phyloP scores from a whole-genome alignment of 345 rosid species.

The Hypericum perforatum region DNA sequence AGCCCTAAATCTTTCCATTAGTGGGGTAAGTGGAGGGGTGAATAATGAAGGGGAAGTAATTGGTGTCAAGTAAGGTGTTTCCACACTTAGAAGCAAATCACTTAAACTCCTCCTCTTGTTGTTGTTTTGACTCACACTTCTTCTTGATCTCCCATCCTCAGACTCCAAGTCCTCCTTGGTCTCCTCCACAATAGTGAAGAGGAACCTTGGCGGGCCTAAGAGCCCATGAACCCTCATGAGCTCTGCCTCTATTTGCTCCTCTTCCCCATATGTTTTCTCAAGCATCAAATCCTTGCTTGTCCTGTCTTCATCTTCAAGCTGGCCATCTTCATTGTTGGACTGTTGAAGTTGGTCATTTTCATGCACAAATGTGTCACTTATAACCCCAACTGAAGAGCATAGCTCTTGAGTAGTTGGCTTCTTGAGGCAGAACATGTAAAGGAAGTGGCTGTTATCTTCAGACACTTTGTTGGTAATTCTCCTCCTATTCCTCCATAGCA shows the following conservation, averaged over 20 bases:
- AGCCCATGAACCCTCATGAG: constrained; percentile 39
- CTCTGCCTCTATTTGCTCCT: constrained; percentile 42
- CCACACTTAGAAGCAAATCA: constrained; percentile 57
- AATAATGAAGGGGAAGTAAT: constrained; percentile 78
- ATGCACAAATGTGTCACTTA: constrained; percentile 19
- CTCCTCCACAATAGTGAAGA: constrained; percentile 84
- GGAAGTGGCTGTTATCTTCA: constrained; percentile 48
- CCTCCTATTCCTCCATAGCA: constrained; percentile 87
- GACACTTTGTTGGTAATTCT: constrained; percentile 33
- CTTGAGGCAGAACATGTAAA: constrained; percentile 67
- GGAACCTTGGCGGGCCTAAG: constrained; percentile 56
- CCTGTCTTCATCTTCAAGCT: constrained; percentile 2
- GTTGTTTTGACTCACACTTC: constrained; percentile 29
- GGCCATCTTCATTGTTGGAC: not conserved
- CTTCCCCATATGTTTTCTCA: constrained; percentile 22
- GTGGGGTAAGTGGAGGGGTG: constrained; percentile 86
- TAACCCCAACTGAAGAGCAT: constrained; percentile 26
- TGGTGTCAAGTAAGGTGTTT: constrained; percentile 87
- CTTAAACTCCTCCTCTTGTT: constrained; percentile 51
- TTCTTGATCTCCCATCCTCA: constrained; percentile 54
- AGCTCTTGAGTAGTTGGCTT: constrained; percentile 33
- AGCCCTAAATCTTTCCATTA: constrained; percentile 35
- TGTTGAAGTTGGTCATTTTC: constrained; percentile 28
- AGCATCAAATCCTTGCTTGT: constrained; percentile 35
- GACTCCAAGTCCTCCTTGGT: constrained; percentile 83